Percentiles rank a stretch among this genome's conserved stretches.
These are phyloP conservation scores for Candida pini DNA, from an alignment of 805 yeast genomes.

Conservation along the genomic window DNA sequence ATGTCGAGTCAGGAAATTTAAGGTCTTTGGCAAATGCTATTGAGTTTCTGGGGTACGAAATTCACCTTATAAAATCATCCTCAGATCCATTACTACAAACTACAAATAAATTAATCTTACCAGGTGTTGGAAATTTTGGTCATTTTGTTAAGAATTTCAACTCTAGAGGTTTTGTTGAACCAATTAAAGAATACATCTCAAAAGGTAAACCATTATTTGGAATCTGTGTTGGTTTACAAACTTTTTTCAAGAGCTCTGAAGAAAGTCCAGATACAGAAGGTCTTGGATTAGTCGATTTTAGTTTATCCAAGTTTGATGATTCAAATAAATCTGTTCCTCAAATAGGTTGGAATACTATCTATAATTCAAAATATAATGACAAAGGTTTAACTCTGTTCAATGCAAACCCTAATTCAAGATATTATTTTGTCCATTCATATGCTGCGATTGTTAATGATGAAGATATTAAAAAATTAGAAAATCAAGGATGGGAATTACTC, in stretches of 20 bases:
- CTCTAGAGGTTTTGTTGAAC: conserved; percentile 56
- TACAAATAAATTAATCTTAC: conserved; percentile 64
- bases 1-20: conserved; percentile 90
- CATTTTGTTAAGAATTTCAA: conserved; percentile 77
- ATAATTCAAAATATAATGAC: conserved; percentile 13
- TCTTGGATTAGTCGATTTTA: conserved; percentile 49
- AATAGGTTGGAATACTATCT: conserved; percentile 81
- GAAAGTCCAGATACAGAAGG: conserved; percentile 63
- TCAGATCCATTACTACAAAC: conserved; percentile 42
- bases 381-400: conserved; percentile 44
- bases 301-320: conserved; percentile 56
- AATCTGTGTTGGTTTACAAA: conserved; percentile 93
- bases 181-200: conserved; percentile 58
- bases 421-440: conserved; percentile 93
- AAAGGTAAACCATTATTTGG: conserved; percentile 93
- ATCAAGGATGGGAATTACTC: conserved; percentile 62
- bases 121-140: conserved; percentile 98
- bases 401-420: conserved; percentile 61
- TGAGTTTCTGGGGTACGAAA: conserved; percentile 66
- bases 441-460: conserved; percentile 60
- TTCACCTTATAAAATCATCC: conserved; percentile 53
- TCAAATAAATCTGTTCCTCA: conserved; percentile 82
- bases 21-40: conserved; percentile 88
- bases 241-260: conserved; percentile 68
- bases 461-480: conserved; percentile 27